Base-by-base conservation (phyloP, 345 rosid genomes). In the Aquilaria malaccensis region DNA sequence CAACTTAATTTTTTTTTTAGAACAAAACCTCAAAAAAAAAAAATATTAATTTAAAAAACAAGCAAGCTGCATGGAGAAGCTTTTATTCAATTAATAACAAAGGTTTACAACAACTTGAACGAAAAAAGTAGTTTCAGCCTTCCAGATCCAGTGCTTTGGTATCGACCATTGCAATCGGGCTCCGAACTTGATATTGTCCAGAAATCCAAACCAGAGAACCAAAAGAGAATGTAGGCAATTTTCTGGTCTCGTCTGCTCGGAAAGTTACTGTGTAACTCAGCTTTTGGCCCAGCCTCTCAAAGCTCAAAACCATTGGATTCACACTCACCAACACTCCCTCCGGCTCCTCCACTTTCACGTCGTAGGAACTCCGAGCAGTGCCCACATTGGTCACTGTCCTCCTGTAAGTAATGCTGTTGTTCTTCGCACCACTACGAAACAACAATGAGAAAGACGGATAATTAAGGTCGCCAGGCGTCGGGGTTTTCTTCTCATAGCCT, bases 131-230 rank as follows among this genome's bases (percentile, higher is more conserved):
- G 22, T 22, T 22, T 22, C 22, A 22, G 22, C 22, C 22, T 22
- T 22, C 22, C 22, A 22, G 22, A 22, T 22, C 22, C 22, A 22
- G 22, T 22, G 22, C 22, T 22, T 22, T 22, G 22, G 22, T 22
- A 22, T 22, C 22, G 22, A 22, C 22, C 22, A 22, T 22, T 1
- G 88, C 90, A 2, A 88, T 54, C 10, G 96, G 87, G 61, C 92
- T 88, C 73, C 86, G 78, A 37, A 88, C 90, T 13, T 3, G 58
- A 54, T 79, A 70, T 33, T 58, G 76, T 13, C 83, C 86, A 13
- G 81, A 84, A 48, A 72, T 61, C 96, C 96, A 88, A 47, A 70
- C 70, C 37, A 88, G 61, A 7, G 82, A 76, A 52, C 95, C 95
- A 63, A 83, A 84, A 10, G 86, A 73, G 1, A 64, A 50, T 1